Conservation (phyloP, 805 yeast species). For the Saturnispora besseyi region DNA sequence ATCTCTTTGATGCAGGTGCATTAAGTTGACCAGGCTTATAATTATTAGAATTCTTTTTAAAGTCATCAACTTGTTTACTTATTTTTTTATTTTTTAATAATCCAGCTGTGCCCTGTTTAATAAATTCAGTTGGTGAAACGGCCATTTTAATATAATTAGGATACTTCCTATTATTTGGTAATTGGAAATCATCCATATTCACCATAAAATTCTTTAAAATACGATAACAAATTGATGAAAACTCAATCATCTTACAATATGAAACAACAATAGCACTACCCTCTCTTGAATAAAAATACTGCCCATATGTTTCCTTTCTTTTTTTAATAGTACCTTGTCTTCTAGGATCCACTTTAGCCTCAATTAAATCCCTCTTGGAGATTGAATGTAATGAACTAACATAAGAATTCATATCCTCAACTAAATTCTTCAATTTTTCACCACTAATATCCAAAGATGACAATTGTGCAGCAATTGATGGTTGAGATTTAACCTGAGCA, state of each 20-base stretch:
- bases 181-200: constrained; percentile 57
- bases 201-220: constrained; percentile 40
- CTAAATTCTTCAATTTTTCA: constrained; percentile 39
- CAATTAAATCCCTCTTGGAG: constrained; percentile 18
- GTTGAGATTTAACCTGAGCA: not conserved
- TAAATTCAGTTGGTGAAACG: constrained; percentile 52
- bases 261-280: constrained; percentile 39
- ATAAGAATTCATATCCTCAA: constrained; percentile 55
- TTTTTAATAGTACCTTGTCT: constrained; percentile 1
- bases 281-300: constrained; percentile 52
- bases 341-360: constrained; percentile 10
- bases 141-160: constrained; percentile 54
- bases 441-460: constrained; percentile 40
- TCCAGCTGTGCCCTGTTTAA: constrained; percentile 52
- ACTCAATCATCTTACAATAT: constrained; percentile 41
- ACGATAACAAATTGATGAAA: constrained; percentile 37
- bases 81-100: constrained; percentile 36
- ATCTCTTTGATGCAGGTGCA: constrained; percentile 29
- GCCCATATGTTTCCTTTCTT: not conserved
- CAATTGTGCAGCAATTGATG: constrained; percentile 26
- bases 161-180: constrained; percentile 51
- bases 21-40: not conserved
- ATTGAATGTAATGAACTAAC: constrained; percentile 49
- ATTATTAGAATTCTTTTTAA: constrained; percentile 6
- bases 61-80: constrained; percentile 20